These are phyloP conservation scores for Vitis labrusca DNA, from an alignment of 164 flowering plant genomes.

Conservation along the genomic window DNA sequence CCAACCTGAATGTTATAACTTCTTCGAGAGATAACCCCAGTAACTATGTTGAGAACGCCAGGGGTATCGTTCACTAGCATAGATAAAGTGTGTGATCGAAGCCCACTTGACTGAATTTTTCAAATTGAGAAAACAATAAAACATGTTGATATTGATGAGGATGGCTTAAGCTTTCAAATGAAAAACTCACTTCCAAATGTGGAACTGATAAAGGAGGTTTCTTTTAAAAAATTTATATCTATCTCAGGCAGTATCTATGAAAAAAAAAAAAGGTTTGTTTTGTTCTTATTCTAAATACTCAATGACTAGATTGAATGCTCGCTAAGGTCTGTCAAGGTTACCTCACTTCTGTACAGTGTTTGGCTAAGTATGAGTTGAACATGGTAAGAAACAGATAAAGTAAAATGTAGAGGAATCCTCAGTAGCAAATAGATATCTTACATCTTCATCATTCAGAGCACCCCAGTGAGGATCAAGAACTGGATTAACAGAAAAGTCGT, in stretches of 20 bases:
- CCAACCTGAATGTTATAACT: constrained; percentile 96
- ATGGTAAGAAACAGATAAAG: not conserved
- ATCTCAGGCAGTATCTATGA: too few species aligned
- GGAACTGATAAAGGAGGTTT: too few species aligned
- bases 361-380: too few species aligned
- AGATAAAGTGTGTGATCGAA: constrained; percentile 88
- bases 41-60: constrained; percentile 89
- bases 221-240: too few species aligned
- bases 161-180: too few species aligned
- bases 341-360: too few species aligned
- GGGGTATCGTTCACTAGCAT: constrained; percentile 86
- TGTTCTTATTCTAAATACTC: too few species aligned
- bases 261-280: too few species aligned
- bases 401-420: not conserved
- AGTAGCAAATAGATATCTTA: constrained; percentile 33
- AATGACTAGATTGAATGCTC: too few species aligned
- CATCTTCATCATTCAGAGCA: constrained; percentile 84
- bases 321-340: too few species aligned
- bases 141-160: too few species aligned
- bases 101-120: constrained; percentile 65
- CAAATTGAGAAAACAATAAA: constrained; percentile 2
- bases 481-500: constrained; percentile 45
- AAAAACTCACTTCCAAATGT: too few species aligned
- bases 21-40: constrained; percentile 89
- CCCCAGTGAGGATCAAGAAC: constrained; percentile 99